phyloP scores from a whole-genome alignment of 257 asterid genomes.

The Lithospermum erythrorhizon region DNA sequence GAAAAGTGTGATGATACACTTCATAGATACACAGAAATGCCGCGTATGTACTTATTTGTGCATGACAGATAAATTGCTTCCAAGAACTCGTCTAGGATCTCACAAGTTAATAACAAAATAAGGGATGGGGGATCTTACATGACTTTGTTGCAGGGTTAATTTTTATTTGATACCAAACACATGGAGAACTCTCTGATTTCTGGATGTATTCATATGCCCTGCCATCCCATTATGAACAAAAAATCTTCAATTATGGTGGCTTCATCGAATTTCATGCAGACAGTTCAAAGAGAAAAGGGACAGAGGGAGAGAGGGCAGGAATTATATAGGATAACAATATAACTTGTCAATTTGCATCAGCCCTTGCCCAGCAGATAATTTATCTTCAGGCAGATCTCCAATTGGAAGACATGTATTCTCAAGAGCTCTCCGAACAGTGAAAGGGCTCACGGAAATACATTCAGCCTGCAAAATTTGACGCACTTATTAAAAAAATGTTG shows the following conservation, averaged over 20 bases:
- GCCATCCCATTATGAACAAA: slow-evolving; percentile 22
- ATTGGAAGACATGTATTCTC: slow-evolving; percentile 82
- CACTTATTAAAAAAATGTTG: slow-evolving; percentile 19
- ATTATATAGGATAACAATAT: slow-evolving; percentile 21
- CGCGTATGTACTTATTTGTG: neutral
- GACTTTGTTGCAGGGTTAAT: slow-evolving; percentile 66
- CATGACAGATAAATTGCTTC: neutral
- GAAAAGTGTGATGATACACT: neutral
- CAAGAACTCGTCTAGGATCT: neutral
- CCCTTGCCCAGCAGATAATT: slow-evolving; percentile 87
- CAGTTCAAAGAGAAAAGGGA: slow-evolving; percentile 12
- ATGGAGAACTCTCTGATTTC: slow-evolving; percentile 47
- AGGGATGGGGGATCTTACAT: slow-evolving; percentile 28
- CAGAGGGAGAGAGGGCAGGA: neutral
- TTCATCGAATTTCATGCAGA: slow-evolving; percentile 10
- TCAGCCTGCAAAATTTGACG: slow-evolving; percentile 53
- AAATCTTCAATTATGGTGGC: slow-evolving; percentile 13
- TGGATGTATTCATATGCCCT: slow-evolving; percentile 92
- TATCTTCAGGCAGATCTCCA: slow-evolving; percentile 76
- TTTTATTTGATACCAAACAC: slow-evolving; percentile 69
- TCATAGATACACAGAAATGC: neutral
- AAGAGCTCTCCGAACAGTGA: slow-evolving; percentile 77
- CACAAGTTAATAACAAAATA: neutral
- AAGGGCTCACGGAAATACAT: slow-evolving; percentile 82
- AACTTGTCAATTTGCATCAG: slow-evolving; percentile 97